Percentiles rank a stretch among this genome's conserved stretches.
These are phyloP conservation scores for Yamadazyma songkhlaensis DNA, from an alignment of 1,139 yeast species.

Conservation along the genomic window DNA sequence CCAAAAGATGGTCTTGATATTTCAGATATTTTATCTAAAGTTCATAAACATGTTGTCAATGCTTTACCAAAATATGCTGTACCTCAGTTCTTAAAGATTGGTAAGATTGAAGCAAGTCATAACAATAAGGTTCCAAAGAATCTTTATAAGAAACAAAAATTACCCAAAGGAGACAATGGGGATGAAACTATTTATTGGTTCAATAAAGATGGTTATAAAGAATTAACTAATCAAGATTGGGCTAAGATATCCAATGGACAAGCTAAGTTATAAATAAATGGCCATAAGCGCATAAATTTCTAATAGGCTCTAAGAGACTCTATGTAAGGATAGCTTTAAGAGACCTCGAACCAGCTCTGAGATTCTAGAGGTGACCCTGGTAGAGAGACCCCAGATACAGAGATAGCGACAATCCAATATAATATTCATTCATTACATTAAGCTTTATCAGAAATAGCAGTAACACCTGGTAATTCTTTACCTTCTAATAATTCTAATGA, in stretches of 20 bases:
- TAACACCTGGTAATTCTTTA: constrained; percentile 95
- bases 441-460: constrained; percentile 75
- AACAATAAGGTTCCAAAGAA: constrained; percentile 87
- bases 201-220: constrained; percentile 53
- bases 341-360: too few relatives aligned
- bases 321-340: too few relatives aligned
- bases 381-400: too few relatives aligned
- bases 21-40: constrained; percentile 29
- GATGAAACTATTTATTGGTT: constrained; percentile 70
- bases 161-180: constrained; percentile 70
- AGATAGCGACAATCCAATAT: too few relatives aligned
- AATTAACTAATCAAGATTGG: constrained; percentile 63
- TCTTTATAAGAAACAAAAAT: constrained; percentile 67
- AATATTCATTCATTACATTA: constrained; percentile 3
- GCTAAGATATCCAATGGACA: constrained; percentile 39
- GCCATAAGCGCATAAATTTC: too few relatives aligned
- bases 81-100: constrained; percentile 75
- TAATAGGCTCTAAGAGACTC: too few relatives aligned
- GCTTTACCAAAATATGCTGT: constrained; percentile 84
- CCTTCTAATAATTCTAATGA: constrained; percentile 97
- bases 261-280: constrained; percentile 26
- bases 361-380: too few relatives aligned
- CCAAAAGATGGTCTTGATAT: constrained; percentile 36
- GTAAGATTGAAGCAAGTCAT: constrained; percentile 64
- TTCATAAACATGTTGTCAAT: constrained; percentile 32